Base-by-base conservation (phyloP, 495 filamentous ascomycete genomes). In the Podospora conica region DNA sequence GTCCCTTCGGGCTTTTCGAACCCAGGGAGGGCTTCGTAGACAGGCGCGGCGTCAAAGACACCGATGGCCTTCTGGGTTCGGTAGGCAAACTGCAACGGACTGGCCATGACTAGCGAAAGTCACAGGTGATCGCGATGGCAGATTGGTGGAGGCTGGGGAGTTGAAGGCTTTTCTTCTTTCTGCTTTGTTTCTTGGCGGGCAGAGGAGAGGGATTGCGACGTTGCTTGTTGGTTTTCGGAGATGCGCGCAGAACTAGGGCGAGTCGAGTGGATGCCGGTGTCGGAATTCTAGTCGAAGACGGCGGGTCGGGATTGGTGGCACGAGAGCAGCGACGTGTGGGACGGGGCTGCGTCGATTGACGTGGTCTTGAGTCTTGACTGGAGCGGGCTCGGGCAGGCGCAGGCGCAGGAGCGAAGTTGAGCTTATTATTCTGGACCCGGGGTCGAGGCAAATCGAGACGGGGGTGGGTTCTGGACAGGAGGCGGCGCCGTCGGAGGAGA, bases 41-140 rank as follows among this genome's bases (percentile, higher is more conserved):
- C 84, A 64, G 95, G 95, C 64, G 86, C 88, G 63, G 91, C 92
- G 81, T 98, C 89, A 78, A 96, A 85, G 78, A 97, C 85, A 71
- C 93, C 93, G 82, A 98, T 92, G 70, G 87, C 90, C 86, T 97
- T 97, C 79, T 94, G 88, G 77, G 95, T 97, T 75, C 95, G 91
- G 85, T 90, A 96, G 74, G 91, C 91, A 86, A 96, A 88, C 87
- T 97, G 93, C 78, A 91, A 89, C 68, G 90, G 88, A 82, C 77
- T 86, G 73, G 92, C 90, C 93, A 97, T 97, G 85, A 87, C 87
- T 90, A 91, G 83, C 86, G 69, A 90, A 90, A 90, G 88, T 79
- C 88, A 90, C 88, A 89, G 88, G 70, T 73, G 60, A 70, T 74
- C 73, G 65, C 72, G 66, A 67, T 68, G 25, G 67, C 72, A 77